Conservation (phyloP, 139 green algal genomes). For the Chlorella sp. region DNA sequence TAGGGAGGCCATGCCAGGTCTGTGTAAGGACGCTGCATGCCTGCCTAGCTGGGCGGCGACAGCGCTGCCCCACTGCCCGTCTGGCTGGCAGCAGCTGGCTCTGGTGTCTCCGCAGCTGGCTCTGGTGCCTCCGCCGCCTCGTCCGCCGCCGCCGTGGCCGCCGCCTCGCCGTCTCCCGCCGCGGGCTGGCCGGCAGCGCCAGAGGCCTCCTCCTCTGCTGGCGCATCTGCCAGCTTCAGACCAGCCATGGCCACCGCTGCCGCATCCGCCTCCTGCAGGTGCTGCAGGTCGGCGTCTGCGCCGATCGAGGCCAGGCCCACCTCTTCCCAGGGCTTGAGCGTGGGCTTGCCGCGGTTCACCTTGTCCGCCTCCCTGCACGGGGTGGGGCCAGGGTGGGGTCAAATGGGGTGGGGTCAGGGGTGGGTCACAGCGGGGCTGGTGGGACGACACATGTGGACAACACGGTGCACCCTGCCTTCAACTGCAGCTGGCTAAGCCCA, state of each 20-base stretch:
- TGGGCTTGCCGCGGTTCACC: constrained; percentile 23
- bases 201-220: neutral
- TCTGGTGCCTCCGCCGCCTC: neutral
- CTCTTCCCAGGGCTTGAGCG: constrained; percentile 29
- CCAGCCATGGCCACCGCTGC: neutral
- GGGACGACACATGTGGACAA: too few relatives aligned
- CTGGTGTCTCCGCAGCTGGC: neutral
- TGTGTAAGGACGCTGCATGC: too few relatives aligned
- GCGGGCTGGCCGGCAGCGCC: neutral
- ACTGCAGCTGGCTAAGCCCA: neutral
- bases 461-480: neutral
- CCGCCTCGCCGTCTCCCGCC: neutral
- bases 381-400: neutral
- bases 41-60: too few relatives aligned
- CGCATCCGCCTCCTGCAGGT: neutral
- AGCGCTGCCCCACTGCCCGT: too few relatives aligned
- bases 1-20: too few relatives aligned
- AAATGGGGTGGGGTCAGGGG: neutral
- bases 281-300: neutral
- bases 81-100: neutral
- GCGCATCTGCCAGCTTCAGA: neutral
- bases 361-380: constrained; percentile 23
- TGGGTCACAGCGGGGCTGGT: neutral
- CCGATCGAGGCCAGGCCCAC: constrained; percentile 21
- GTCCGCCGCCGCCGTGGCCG: neutral